Base-by-base conservation (phyloP, 441 rosid genomes). In the Gossypium aridum region DNA sequence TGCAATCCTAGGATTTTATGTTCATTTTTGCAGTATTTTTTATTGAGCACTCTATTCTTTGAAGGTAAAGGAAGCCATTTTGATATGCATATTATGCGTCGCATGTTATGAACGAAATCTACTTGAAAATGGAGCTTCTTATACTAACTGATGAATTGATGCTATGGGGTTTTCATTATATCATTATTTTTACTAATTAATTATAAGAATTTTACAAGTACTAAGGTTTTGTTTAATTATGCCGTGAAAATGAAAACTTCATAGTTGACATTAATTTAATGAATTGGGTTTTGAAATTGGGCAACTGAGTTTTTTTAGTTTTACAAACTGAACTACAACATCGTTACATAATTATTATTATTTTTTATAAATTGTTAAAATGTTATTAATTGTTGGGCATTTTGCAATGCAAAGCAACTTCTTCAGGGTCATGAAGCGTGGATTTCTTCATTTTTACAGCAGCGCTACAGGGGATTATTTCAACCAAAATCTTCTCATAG, bases 1-100 rank as follows among this genome's bases (percentile, higher is more conserved):
- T 31, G 66, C 75, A 72, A 72, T 72, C 64, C 39, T 14, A 20
- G 1, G 12, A 39, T 57, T 71, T 39, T 31, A 54, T 71, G 66
- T 17, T 10, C 22, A 17, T 39, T 59, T 28, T 22, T 55, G 4
- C 47, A 56, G 16, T 56, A 31, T 4, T 7, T 56, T 37, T 39
- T 19, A 28, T 56, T 54, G 26, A 26, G 51, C 68, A 34, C 14
- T 3, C 3, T 37, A 37, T 39, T 31, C 66, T 9, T 62, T 10
- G 3, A 3, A 61, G 31, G 17, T 4, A 25, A 61, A 63, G 23
- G 23, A 7, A 56, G 39, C 49, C 25, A 7, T 63, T 63, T n/a
- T 63, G 13, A 63, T 17, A 16, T 31, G 2, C 49, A n/a, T n/a
- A 19, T 62, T 6, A 19, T 25, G 7, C 22, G 23, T 57, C 25